phyloP scores from a whole-genome alignment of 805 yeast genomes.

The Saturnispora ahearnii region DNA sequence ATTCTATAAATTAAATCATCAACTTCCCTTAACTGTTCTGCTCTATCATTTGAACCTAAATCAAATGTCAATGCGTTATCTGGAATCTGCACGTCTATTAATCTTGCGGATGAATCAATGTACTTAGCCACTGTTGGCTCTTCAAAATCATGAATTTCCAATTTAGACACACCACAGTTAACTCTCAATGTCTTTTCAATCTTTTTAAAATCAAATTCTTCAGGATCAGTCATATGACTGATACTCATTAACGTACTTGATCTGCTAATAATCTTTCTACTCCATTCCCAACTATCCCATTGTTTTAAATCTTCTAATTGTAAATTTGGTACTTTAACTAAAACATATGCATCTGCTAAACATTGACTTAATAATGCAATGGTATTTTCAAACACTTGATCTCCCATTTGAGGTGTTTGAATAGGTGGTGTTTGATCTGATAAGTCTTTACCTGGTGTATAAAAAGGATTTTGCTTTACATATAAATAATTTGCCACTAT shows the following conservation, averaged over 20 bases:
- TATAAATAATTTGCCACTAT: slow-evolving; percentile 4
- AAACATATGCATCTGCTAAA: slow-evolving; percentile 46
- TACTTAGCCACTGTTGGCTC: slow-evolving; percentile 43
- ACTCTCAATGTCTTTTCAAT: slow-evolving; percentile 4
- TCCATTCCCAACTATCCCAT: slow-evolving; percentile 35
- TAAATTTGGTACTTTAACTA: slow-evolving; percentile 48
- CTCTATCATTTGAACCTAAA: slow-evolving; percentile 34
- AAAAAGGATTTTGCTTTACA: slow-evolving; percentile 6
- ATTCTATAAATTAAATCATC: slow-evolving; percentile 40
- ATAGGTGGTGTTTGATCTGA: slow-evolving; percentile 4
- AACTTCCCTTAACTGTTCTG: slow-evolving; percentile 14
- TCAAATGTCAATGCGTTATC: slow-evolving; percentile 31
- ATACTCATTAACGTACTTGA: slow-evolving; percentile 56
- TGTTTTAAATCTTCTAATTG: slow-evolving; percentile 36
- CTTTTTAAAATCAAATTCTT: slow-evolving; percentile 15
- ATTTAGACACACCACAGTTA: slow-evolving; percentile 40
- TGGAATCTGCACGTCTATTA: slow-evolving; percentile 51
- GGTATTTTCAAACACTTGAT: neutral
- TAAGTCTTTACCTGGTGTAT: neutral
- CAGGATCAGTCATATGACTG: slow-evolving; percentile 36
- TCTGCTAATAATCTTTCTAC: slow-evolving; percentile 42
- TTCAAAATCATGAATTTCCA: slow-evolving; percentile 31
- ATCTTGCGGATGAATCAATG: slow-evolving; percentile 53
- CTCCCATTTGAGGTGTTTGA: neutral
- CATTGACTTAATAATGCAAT: slow-evolving; percentile 30